Evolutionary conservation across 2,329 filamentous ascomycete species (phyloP), one percentile per base, ranked within the genome.

Genomic region (Sporothrix brasiliensis): DNA sequence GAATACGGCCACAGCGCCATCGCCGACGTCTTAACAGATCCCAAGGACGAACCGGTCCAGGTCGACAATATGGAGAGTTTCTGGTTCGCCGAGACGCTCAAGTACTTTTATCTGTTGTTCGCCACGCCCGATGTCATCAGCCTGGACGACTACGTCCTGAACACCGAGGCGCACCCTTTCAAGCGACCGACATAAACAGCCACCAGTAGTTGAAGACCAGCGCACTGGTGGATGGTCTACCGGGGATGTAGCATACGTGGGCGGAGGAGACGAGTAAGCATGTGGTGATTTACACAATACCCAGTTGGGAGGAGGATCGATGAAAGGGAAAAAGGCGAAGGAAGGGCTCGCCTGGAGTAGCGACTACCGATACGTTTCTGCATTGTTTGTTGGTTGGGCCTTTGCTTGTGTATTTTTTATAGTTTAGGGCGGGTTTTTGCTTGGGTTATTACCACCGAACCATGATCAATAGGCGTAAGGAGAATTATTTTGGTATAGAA

Each of bases 51-150:
- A 2, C 54, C 76, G 9, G 76, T 75, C 11, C 81, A 84, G 69
- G 77, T 79, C 52, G 87, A 93, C 78, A 83, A 84, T 74, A 94
- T 94, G 91, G 91, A 97, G 81, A 94, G 91, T 76, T 97, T 96
- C 79, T 97, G 93, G 92, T 83, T 93, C 72, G 91, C 91, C 3
- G 93, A 97, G 84, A 97, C 93, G 53, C 82, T 97, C 75, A 97
- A 97, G 83, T 97, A 97, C 77, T 97, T 95, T 74, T 97, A 93
- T 78, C 79, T 97, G 70, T 84, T 97, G 66, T 97, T 92, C 78
- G 88, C 88, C 27, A 80, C 89, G 70, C 89, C 91, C 0, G 83
- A 85, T 67, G 80, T 90, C n/a, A 81, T 91, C 53, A 90, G 85
- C 76, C 80, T 92, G 70, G 89, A 92, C 77, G 87, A 90, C 68